Evolutionary conservation across 1,284 basidiomycete species (phyloP).

Genomic region (Earliella scabrosa): DNA sequence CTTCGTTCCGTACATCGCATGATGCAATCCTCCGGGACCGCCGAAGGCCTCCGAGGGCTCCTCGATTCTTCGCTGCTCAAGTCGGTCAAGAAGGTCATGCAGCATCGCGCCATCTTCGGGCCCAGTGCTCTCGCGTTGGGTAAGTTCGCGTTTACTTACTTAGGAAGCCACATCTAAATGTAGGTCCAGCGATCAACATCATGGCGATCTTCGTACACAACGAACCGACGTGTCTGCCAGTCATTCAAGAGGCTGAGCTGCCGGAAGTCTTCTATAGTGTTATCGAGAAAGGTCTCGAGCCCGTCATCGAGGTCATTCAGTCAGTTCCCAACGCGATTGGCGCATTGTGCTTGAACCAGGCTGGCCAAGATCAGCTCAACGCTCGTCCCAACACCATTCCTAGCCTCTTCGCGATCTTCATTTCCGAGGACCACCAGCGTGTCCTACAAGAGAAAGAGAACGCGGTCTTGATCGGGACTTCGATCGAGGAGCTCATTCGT

Average conservation of each 20-base stretch:
- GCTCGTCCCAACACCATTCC: slow-evolving; percentile 82
- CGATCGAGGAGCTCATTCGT: slow-evolving; percentile 94
- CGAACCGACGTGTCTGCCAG: slow-evolving; percentile 92
- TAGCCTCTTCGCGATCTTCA: slow-evolving; percentile 86
- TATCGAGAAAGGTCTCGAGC: slow-evolving; percentile 85
- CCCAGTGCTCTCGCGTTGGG: slow-evolving; percentile 85
- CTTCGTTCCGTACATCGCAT: slow-evolving; percentile 94
- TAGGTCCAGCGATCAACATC: slow-evolving; percentile 83
- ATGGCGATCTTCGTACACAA: slow-evolving; percentile 99
- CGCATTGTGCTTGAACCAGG: slow-evolving; percentile 93
- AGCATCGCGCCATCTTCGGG: slow-evolving; percentile 85
- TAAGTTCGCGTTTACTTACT: slow-evolving; percentile 37
- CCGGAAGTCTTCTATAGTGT: slow-evolving; percentile 90
- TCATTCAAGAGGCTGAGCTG: slow-evolving; percentile 91
- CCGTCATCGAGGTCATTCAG: slow-evolving; percentile 90
- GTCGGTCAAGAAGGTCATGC: slow-evolving; percentile 89
- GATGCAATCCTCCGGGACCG: slow-evolving; percentile 94
- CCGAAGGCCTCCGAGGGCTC: slow-evolving; percentile 93
- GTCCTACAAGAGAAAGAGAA: slow-evolving; percentile 95
- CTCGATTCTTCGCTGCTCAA: slow-evolving; percentile 90
- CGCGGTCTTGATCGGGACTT: slow-evolving; percentile 84
- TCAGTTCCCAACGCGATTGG: slow-evolving; percentile 96
- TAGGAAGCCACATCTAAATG: background rate
- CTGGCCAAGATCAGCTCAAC: slow-evolving; percentile 84
- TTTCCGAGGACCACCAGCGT: slow-evolving; percentile 84